Evolutionary conservation across 371 early-diverging fungal species (phyloP), one percentile per base, ranked within the genome.

Genomic region (Fennellomyces sp.): DNA sequence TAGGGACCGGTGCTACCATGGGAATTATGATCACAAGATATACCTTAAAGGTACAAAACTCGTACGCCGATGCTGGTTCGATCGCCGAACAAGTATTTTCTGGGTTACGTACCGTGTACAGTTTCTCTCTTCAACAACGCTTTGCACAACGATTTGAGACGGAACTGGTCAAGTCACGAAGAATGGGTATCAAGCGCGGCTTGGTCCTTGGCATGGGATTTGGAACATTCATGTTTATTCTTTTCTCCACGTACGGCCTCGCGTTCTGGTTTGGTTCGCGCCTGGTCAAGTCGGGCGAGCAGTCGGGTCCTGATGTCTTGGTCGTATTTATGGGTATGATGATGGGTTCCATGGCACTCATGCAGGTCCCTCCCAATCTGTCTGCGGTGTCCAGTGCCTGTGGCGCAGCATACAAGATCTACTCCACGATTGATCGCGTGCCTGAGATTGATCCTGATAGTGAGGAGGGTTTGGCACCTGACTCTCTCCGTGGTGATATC

Each of bases 1-100:
- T 56, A 27, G 58, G 67, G 5, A 66, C 73, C 2, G 76, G 75
- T 31, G 56, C 54, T 15, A 11, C 88, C 27, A 88, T 96, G 89
- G 84, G 86, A 38, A 81, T 79, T 51, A 65, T 86, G 51, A 70
- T 89, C 13, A 73, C 84, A 10, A 68, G 70, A 10, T 70, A 62
- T 50, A 68, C 68, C 3, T 45, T 62, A 27, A 64, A 61, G 52
- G 52, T 58, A 1, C 62, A 61, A 56, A 64, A 64, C 27, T 31
- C 84, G 11, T 95, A 94, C 65, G 92, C 91, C 5, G 64, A 69
- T 17, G 93, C 95, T 12, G 94, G 94, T 41, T 88, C 83, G 8
- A 70, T 94, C 5, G 96, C 95, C 10, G 89, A 93, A 60, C 94
- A 97, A 66, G 91, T 87, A 0, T 73, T 97, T 56, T 70, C 90